phyloP scores from a whole-genome alignment of 345 rosid genomes.

The Erysimum cheiranthoides region DNA sequence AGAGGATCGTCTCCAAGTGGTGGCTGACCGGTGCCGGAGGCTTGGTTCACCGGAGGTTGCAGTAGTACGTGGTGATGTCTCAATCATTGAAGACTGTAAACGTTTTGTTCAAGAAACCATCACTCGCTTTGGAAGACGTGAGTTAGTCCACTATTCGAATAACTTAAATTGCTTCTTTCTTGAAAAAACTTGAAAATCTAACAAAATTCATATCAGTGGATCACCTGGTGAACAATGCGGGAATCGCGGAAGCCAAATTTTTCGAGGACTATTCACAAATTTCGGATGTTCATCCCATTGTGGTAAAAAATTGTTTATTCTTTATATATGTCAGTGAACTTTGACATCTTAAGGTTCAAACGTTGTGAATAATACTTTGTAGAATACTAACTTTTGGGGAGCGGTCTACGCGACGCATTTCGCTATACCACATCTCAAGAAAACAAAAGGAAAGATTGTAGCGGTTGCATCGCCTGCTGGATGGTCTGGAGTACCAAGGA shows the following conservation, averaged over 20 bases:
- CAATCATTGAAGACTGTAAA: constrained; percentile 46
- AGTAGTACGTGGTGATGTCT: constrained; percentile 41
- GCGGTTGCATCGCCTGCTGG: constrained; percentile 53
- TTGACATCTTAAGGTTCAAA: no score
- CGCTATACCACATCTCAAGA: constrained; percentile 60
- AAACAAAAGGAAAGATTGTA: constrained; percentile 58
- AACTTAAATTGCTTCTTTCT: neutral
- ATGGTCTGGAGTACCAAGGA: constrained; percentile 54
- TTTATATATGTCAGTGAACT: no score
- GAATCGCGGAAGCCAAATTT: constrained; percentile 36
- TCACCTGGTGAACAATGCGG: constrained; percentile 59
- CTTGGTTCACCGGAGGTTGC: constrained; percentile 49
- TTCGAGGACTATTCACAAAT: constrained; percentile 48
- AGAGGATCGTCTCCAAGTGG: constrained; percentile 41
- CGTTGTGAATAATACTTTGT: neutral
- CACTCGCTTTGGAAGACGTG: constrained; percentile 41
- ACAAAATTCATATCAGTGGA: constrained; percentile 46
- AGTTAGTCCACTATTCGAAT: neutral
- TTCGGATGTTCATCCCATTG: constrained; percentile 33
- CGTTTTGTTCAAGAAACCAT: constrained; percentile 41
- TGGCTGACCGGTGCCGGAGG: constrained; percentile 31
- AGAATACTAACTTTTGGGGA: constrained; percentile 76
- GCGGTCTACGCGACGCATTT: constrained; percentile 51
- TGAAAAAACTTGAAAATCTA: neutral
- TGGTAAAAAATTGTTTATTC: constrained; percentile 48